A percentile compares a stretch with the other conserved stretches of the same genome.
Conservation (phyloP, 1,284 basidiomycete species). For the Trichosporon ovoides region DNA sequence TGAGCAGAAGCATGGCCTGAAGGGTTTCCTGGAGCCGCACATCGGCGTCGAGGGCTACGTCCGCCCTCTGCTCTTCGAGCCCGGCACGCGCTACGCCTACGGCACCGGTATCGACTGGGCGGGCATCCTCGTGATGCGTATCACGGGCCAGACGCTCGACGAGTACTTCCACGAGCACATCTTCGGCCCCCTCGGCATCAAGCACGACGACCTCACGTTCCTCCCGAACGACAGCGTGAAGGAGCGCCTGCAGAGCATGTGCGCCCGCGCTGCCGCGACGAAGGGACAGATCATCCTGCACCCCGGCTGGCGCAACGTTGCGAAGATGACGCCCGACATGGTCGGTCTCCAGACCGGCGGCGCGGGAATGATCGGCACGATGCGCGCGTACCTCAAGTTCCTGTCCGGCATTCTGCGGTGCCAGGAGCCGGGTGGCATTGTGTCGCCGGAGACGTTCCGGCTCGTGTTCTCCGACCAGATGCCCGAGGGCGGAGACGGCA, state of each 20-base stretch:
- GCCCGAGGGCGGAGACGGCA: constrained; percentile 13
- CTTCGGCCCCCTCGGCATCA: constrained; percentile 34
- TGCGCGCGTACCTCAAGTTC: constrained; percentile 31
- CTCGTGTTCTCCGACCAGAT: constrained; percentile 27
- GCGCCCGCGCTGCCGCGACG: constrained; percentile 13
- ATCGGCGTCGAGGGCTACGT: constrained; percentile 16
- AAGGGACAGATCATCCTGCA: constrained; percentile 17
- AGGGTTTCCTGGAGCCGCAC: constrained; percentile 14
- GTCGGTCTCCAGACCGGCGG: constrained; percentile 28
- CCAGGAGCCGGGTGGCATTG: constrained; percentile 15
- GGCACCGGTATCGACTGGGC: constrained; percentile 41
- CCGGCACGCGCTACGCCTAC: constrained; percentile 34
- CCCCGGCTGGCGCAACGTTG: constrained; percentile 28
- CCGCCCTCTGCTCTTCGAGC: constrained; percentile 33
- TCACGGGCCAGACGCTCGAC: constrained; percentile 34
- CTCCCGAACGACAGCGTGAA: constrained; percentile 27
- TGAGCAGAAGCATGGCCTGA: neutral
- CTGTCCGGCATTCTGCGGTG: constrained; percentile 28
- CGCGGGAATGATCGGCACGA: constrained; percentile 36
- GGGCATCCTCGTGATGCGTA: constrained; percentile 35
- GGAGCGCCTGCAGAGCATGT: constrained; percentile 17
- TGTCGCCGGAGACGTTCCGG: constrained; percentile 21
- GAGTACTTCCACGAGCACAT: constrained; percentile 39
- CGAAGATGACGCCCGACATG: constrained; percentile 14
- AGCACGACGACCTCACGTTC: constrained; percentile 26